Percentiles rank a stretch among this genome's conserved stretches.
Conservation (phyloP, 2,329 filamentous ascomycete species). For the Calonectria fujianensis region DNA sequence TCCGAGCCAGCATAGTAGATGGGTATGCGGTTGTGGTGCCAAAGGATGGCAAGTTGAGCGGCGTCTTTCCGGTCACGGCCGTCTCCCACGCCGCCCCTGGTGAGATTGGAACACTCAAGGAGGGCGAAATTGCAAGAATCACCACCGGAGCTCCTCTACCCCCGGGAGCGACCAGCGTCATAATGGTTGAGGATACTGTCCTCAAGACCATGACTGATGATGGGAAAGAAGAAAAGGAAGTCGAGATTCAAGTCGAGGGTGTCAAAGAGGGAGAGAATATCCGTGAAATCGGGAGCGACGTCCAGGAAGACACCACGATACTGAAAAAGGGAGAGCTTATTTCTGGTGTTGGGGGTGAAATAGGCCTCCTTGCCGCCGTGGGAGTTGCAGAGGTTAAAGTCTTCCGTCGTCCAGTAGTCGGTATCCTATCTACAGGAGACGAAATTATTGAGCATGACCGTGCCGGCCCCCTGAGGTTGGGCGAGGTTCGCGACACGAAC, state of each 20-base stretch:
- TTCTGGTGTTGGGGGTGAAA: slow-evolving; percentile 90
- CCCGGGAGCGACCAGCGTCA: slow-evolving; percentile 89
- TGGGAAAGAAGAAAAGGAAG: slow-evolving; percentile 87
- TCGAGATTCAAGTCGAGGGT: slow-evolving; percentile 88
- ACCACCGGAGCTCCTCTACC: slow-evolving; percentile 96
- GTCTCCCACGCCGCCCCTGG: slow-evolving; percentile 90
- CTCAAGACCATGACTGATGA: slow-evolving; percentile 86
- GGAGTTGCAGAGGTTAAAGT: slow-evolving; percentile 83
- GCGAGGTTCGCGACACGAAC: slow-evolving; percentile 96
- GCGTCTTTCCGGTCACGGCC: slow-evolving; percentile 89
- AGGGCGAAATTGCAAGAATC: slow-evolving; percentile 89
- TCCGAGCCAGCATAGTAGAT: slow-evolving; percentile 96
- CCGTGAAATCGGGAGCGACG: slow-evolving; percentile 92
- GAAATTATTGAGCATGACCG: slow-evolving; percentile 88
- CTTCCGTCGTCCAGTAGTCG: slow-evolving; percentile 86
- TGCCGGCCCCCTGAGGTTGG: slow-evolving; percentile 78
- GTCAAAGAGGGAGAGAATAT: slow-evolving; percentile 90
- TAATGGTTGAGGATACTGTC: slow-evolving; percentile 94
- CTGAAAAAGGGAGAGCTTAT: slow-evolving; percentile 88
- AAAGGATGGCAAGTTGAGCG: slow-evolving; percentile 79
- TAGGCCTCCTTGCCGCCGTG: slow-evolving; percentile 91
- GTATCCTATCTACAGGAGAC: slow-evolving; percentile 94
- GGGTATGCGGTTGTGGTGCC: slow-evolving; percentile 90
- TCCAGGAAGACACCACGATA: slow-evolving; percentile 81
- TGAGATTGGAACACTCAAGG: slow-evolving; percentile 77